A percentile compares a stretch with the other conserved stretches of the same genome.
Conservation (phyloP, 2,329 filamentous ascomycete genomes). For the Colletotrichum endophyticum region DNA sequence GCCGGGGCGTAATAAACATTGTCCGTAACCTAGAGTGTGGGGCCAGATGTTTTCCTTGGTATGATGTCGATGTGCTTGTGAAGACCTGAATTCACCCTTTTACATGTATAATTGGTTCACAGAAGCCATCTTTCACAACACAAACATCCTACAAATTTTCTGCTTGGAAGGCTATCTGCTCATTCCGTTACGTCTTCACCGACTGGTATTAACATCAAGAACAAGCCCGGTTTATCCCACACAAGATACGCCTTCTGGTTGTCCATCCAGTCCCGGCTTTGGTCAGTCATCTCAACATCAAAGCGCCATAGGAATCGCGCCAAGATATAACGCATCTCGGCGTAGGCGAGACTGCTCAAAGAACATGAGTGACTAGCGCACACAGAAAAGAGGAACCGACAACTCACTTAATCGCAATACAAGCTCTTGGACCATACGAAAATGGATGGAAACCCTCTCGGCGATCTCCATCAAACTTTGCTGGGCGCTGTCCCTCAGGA, state of each 20-base stretch:
- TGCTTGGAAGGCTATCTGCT: too few relatives aligned
- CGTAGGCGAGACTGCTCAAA: conserved; percentile 41
- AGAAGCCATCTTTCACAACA: too few relatives aligned
- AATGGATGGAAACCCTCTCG: conserved; percentile 51
- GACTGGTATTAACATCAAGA: not conserved
- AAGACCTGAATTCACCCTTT: too few relatives aligned
- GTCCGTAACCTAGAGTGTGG: too few relatives aligned
- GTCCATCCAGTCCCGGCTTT: conserved; percentile 37
- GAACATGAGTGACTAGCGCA: not conserved
- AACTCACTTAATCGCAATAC: conserved; percentile 52
- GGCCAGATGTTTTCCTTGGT: too few relatives aligned
- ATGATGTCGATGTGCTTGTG: too few relatives aligned
- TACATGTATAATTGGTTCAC: too few relatives aligned
- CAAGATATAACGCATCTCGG: conserved; percentile 52
- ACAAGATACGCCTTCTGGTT: not conserved
- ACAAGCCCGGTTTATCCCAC: not conserved
- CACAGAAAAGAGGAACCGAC: not conserved
- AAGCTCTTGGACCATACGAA: conserved; percentile 50
- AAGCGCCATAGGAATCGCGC: conserved; percentile 50
- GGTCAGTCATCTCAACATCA: conserved; percentile 41
- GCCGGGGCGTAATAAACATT: too few relatives aligned
- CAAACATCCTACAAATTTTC: too few relatives aligned
- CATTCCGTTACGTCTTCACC: too few relatives aligned
- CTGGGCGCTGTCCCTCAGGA: not conserved
- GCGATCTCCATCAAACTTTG: conserved; percentile 34